A percentile compares a stretch with the other conserved stretches of the same genome.
phyloP scores from a whole-genome alignment of 345 rosid species.

The Linum tenue region DNA sequence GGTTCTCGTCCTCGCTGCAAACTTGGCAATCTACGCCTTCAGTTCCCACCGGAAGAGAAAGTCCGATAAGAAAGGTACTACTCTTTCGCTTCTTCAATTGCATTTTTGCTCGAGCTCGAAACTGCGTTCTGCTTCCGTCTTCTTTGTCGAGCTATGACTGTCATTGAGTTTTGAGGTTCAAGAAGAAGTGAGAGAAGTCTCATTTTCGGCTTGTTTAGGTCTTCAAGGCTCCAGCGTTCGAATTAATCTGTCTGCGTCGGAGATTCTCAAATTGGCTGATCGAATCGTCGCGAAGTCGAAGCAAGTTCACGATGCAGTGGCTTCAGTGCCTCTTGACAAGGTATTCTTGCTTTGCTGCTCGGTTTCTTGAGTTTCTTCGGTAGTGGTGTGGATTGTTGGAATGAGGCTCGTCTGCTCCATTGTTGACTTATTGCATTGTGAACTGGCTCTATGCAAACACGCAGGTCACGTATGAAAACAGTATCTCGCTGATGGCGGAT shows the following conservation, averaged over 20 bases:
- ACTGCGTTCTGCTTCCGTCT: neutral
- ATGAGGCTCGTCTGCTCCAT: no score
- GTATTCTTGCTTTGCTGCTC: constrained; percentile 22
- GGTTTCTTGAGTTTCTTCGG: neutral
- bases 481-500: constrained; percentile 58
- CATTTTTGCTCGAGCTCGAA: neutral
- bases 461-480: constrained; percentile 73
- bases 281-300: constrained; percentile 54
- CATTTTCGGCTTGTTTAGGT: constrained; percentile 33
- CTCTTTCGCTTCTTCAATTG: neutral
- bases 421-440: neutral
- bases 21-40: constrained; percentile 60
- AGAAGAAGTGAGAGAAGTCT: neutral
- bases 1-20: constrained; percentile 47
- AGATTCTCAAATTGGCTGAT: constrained; percentile 61
- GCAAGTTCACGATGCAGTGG: constrained; percentile 60
- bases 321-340: constrained; percentile 73
- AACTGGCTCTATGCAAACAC: constrained; percentile 10
- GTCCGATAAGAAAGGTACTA: constrained; percentile 46
- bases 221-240: constrained; percentile 59
- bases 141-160: neutral
- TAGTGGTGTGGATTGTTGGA: no score
- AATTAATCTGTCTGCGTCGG: constrained; percentile 55
- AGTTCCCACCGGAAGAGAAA: constrained; percentile 34
- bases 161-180: neutral